Base-by-base conservation (phyloP, 148 eudicot genomes). In the Heliamphora exappendiculata region DNA sequence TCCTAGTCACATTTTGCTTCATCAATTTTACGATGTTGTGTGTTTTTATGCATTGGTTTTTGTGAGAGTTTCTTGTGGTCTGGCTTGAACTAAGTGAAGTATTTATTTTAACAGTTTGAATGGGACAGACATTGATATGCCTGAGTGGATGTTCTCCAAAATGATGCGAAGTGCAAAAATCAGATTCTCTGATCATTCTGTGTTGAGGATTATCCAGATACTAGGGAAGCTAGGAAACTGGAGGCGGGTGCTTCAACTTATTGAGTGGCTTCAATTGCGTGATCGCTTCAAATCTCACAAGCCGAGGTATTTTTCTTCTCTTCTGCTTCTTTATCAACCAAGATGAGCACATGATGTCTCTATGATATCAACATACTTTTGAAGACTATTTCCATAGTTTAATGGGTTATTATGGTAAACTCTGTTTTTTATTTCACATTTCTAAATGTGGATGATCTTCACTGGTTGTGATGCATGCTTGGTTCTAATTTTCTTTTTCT, bases 101-200 rank as follows among this genome's bases (percentile, higher is more conserved):
- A 75, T 85, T 85, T 84, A 79, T 79, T 76, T 79, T 70, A 54
- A 79, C 87, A 94, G 98, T 83, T 87, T 94, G 59, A 87, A 94
- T 83, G 93, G 91, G 72, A 93, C 88, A 78, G 91, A 90, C 78
- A 75, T 86, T 76, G 83, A 87, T 80, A 91, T 87, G 86, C 98
- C 97, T 26, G 92, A 91, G 78, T 94, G 98, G 98, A 90, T 88
- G 92, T 94, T 94, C 85, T 86, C 96, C 20, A 84, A 92, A 84
- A 88, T 85, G 80, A 92, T 94, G 90, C 82, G 93, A 62, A 90
- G 93, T 83, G 98, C 93, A 45, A 80, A 85, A 77, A 88, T 94
- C 66, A 89, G 84, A 82, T 94, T 86, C 84, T 88, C 95, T 70
- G 98, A 94, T 84, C 85, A 83, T 81, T 83, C 97, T 74, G 89